Evolutionary conservation across 1,284 basidiomycete genomes (phyloP), one percentile per base, ranked within the genome.

Genomic region (Ceratobasidium sp.): DNA sequence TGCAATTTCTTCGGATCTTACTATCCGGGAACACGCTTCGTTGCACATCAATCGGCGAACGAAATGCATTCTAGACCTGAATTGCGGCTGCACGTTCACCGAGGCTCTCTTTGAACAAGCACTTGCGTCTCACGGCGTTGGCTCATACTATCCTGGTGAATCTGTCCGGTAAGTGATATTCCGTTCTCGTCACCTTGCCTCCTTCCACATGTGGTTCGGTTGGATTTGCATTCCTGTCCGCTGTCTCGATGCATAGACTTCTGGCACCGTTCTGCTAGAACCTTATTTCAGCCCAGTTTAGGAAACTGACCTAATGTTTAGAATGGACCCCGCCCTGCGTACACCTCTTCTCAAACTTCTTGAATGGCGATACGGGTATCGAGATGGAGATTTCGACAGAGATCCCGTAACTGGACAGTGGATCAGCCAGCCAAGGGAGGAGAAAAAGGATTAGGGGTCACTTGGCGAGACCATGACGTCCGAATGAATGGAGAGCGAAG

Each of bases 31-130:
- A 32, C 17, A 32, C 20, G 17, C 43, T 47, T 5, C 25, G 7
- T 29, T 29, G 25, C 47, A 22, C 31, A 54, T 32, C 27, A 10
- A 32, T 54, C 29, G 10, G 53, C 6, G 20, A 32, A 27, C 20
- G 20, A 53, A 20, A 35, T 25, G 29, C n/a, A 34, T 35, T 20
- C n/a, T 34, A 64, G 60, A 64, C 60, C 32, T 64, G 10, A 64
- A 64, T 47, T 64, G 60, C 47, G 60, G 60, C 7, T 64, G 60
- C 20, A 64, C 60, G 15, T 64, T 64, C 60, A 64, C 50, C 60
- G 60, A 64, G 60, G 60, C 60, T 15, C 22, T 64, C 3, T 64
- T 64, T 34, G 60, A 64, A 22, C 60, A 64, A 32, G 60, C 60
- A 25, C 60, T 64, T 12, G 60, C 60, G 29, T 29, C 60, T 17